A percentile compares a stretch with the other conserved stretches of the same genome.
Conservation (phyloP, 2,329 filamentous ascomycete genomes). For the Botrytis deweyae region DNA sequence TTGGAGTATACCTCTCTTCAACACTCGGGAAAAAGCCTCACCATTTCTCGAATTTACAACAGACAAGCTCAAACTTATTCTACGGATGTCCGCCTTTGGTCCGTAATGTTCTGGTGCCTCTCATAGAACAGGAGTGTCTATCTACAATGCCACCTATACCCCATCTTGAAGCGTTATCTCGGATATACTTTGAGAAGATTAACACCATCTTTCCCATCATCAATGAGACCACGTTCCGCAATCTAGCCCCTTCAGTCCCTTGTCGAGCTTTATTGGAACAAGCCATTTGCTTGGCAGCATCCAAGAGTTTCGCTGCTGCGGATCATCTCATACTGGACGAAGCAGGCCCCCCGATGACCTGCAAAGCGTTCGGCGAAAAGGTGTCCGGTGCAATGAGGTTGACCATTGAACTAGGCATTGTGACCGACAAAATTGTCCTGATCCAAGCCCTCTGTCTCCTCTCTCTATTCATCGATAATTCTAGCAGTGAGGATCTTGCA, state of each 20-base stretch:
- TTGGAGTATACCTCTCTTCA: constrained; percentile 54
- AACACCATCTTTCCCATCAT: constrained; percentile 38
- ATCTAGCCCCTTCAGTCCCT: constrained; percentile 30
- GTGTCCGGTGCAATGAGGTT: constrained; percentile 32
- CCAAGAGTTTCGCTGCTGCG: constrained; percentile 49
- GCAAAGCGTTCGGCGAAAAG: constrained; percentile 31
- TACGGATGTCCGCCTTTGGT: constrained; percentile 28
- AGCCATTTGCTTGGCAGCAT: constrained; percentile 55
- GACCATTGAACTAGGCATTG: constrained; percentile 51
- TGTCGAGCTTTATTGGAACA: constrained; percentile 50
- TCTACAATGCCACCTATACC: constrained; percentile 48
- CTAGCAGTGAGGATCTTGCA: constrained; percentile 55
- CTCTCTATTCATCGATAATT: constrained; percentile 58
- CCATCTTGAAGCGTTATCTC: constrained; percentile 48
- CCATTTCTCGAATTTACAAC: constrained; percentile 10
- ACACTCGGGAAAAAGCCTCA: constrained; percentile 14
- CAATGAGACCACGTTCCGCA: constrained; percentile 40
- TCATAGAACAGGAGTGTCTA: constrained; percentile 39
- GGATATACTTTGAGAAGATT: constrained; percentile 41
- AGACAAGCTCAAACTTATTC: constrained; percentile 26
- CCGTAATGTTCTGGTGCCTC: constrained; percentile 29
- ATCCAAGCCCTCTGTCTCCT: constrained; percentile 55
- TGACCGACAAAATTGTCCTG: constrained; percentile 54
- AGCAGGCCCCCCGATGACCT: constrained; percentile 22
- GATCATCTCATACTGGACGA: constrained; percentile 42